Evolutionary conservation across 805 yeast genomes (phyloP).

Genomic region (Ogataea angusta): DNA sequence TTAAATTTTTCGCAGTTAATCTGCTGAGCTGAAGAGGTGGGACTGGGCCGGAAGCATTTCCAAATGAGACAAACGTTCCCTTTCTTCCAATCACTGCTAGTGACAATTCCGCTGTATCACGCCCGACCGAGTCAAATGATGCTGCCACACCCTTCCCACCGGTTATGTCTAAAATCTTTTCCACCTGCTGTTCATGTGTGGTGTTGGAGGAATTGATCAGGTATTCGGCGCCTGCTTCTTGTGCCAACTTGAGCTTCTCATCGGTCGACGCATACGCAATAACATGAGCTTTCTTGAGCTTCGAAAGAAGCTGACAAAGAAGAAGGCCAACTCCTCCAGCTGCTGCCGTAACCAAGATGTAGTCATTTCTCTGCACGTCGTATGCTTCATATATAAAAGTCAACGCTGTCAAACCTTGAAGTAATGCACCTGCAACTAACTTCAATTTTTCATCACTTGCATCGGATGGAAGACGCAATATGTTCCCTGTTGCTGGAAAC

Average conservation of each 20-base stretch:
- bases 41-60: conserved; percentile 84
- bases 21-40: conserved; percentile 56
- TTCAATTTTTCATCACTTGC: conserved; percentile 48
- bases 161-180: conserved; percentile 57
- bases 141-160: conserved; percentile 65
- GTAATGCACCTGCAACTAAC: conserved; percentile 54
- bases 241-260: conserved; percentile 66
- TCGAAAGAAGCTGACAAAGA: conserved; percentile 58
- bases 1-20: conserved; percentile 61
- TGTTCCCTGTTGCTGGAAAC: conserved; percentile 33
- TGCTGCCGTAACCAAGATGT: conserved; percentile 80
- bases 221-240: conserved; percentile 72
- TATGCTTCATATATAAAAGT: conserved; percentile 68
- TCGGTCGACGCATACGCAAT: conserved; percentile 82
- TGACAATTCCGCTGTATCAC: conserved; percentile 68
- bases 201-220: conserved; percentile 46
- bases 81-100: conserved; percentile 57
- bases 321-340: conserved; percentile 92
- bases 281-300: conserved; percentile 64
- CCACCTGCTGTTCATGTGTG: conserved; percentile 51
- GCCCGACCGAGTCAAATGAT: conserved; percentile 73
- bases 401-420: conserved; percentile 80
- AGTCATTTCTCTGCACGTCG: conserved; percentile 64
- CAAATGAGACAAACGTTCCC: conserved; percentile 75
- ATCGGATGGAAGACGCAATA: conserved; percentile 49